These are phyloP conservation scores for Naumovozyma dairenensis DNA, from an alignment of 805 yeast genomes.

Conservation along the genomic window DNA sequence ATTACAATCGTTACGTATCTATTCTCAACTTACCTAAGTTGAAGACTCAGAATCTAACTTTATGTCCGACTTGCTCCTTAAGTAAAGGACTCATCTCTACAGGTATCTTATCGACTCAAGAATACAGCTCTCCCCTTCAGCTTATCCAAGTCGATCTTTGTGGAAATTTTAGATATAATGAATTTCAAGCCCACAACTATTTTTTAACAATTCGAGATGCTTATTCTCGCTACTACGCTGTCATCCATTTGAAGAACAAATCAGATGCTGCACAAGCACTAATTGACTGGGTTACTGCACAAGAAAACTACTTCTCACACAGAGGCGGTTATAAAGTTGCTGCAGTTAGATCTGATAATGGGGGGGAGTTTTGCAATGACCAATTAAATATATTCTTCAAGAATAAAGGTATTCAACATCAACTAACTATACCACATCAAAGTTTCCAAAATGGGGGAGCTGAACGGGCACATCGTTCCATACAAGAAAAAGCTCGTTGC, in stretches of 20 bases:
- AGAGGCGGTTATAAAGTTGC: slow-evolving; percentile 5
- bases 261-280: not conserved
- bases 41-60: not conserved
- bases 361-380: slow-evolving; percentile 5
- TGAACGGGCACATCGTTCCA: slow-evolving; percentile 10
- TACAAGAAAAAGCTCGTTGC: slow-evolving; percentile 6
- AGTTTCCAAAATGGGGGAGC: slow-evolving; percentile 12
- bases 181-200: not conserved
- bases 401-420: slow-evolving; percentile 6
- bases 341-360: slow-evolving; percentile 6
- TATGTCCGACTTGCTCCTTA: slow-evolving; percentile 2
- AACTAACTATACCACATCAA: slow-evolving; percentile 7
- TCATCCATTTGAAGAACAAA: slow-evolving; percentile 2
- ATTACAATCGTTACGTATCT: not conserved
- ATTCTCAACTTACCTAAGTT: not conserved
- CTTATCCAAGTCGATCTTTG: slow-evolving; percentile 5
- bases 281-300: not conserved
- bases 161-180: slow-evolving; percentile 3
- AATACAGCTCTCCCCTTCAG: no score
- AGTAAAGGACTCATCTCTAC: no score
- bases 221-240: slow-evolving; percentile 2
- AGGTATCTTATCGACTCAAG: no score
- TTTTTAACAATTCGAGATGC: slow-evolving; percentile 3
- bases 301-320: slow-evolving; percentile 3
- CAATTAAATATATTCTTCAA: not conserved